phyloP scores from a whole-genome alignment of 768 basidiomycete species.

The Hydnum rufescens region DNA sequence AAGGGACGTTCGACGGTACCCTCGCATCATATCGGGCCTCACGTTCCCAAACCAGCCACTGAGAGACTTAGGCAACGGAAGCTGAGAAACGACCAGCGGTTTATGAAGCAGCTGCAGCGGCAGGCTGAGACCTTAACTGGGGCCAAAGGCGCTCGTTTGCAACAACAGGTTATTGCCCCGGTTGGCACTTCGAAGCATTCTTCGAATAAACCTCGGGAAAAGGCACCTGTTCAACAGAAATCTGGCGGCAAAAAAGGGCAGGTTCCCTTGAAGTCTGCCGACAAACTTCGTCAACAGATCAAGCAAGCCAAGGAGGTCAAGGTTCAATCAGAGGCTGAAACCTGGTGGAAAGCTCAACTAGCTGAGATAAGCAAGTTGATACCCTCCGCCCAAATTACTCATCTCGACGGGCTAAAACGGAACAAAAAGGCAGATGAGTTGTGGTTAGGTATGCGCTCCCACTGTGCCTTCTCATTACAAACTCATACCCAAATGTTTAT shows the following conservation, averaged over 20 bases:
- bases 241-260: constrained; percentile 7
- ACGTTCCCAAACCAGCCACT: constrained; percentile 15
- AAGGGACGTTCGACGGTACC: constrained; percentile 31
- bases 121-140: constrained; percentile 47
- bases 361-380: constrained; percentile 19
- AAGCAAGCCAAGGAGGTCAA: constrained; percentile 26
- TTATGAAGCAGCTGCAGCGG: constrained; percentile 34
- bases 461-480: constrained; percentile 5
- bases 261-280: constrained; percentile 19
- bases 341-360: constrained; percentile 38
- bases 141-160: constrained; percentile 32
- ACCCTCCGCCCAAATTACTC: constrained; percentile 18
- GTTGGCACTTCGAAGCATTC: constrained; percentile 15
- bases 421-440: constrained; percentile 27
- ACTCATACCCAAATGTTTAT: not conserved
- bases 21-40: constrained; percentile 31
- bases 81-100: constrained; percentile 31
- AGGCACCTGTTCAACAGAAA: not conserved
- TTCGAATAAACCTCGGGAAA: not conserved
- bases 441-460: too few relatives aligned
- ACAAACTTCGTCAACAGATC: constrained; percentile 28
- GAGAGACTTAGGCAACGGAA: constrained; percentile 21
- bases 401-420: constrained; percentile 23
- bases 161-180: constrained; percentile 33
- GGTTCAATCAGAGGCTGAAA: constrained; percentile 21